Percentiles rank a stretch among this genome's conserved stretches.
These are phyloP conservation scores for Brassica hybrid DNA, from an alignment of 441 rosid species.

Conservation along the genomic window DNA sequence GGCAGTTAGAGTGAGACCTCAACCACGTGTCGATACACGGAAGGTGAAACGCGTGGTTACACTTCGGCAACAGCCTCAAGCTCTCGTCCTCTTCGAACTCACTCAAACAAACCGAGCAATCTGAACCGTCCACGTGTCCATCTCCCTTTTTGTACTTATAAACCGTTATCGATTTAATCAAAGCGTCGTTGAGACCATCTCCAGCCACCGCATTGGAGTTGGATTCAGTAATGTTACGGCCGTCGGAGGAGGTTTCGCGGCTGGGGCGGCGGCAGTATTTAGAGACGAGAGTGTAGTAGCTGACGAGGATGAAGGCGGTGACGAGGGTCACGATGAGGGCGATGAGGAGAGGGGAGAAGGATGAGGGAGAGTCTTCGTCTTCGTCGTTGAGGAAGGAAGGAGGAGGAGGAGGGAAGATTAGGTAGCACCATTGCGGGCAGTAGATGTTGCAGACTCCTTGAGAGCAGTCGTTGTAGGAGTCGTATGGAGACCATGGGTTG, in stretches of 20 bases:
- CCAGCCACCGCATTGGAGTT: slow-evolving; percentile 15
- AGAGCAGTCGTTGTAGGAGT: slow-evolving; percentile 74
- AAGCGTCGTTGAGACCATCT: slow-evolving; percentile 62
- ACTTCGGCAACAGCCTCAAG: slow-evolving; percentile 69
- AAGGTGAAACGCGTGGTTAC: slow-evolving; percentile 85
- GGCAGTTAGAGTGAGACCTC: slow-evolving; percentile 81
- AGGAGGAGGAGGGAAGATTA: slow-evolving; percentile 85
- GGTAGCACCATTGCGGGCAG: slow-evolving; percentile 88
- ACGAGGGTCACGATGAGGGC: slow-evolving; percentile 76
- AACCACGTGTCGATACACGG: slow-evolving; percentile 91
- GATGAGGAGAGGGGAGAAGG: slow-evolving; percentile 76
- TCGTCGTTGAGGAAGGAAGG: slow-evolving; percentile 47
- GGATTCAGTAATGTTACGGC: no score
- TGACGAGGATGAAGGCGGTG: slow-evolving; percentile 68
- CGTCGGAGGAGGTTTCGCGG: slow-evolving; percentile 37
- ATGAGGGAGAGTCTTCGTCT: slow-evolving; percentile 46
- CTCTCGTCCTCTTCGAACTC: slow-evolving; percentile 80
- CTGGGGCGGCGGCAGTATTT: slow-evolving; percentile 55
- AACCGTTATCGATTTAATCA: slow-evolving; percentile 61
- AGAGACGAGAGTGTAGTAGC: slow-evolving; percentile 75
- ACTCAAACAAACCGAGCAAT: slow-evolving; percentile 76
- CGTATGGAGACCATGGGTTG: slow-evolving; percentile 73
- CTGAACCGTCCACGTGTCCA: slow-evolving; percentile 60
- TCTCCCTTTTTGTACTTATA: slow-evolving; percentile 60
- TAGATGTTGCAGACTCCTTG: slow-evolving; percentile 79